Percentiles rank a stretch among this genome's conserved stretches.
Evolutionary conservation across 768 basidiomycete species (phyloP).

Genomic region (Phaeotremella skinneri): DNA sequence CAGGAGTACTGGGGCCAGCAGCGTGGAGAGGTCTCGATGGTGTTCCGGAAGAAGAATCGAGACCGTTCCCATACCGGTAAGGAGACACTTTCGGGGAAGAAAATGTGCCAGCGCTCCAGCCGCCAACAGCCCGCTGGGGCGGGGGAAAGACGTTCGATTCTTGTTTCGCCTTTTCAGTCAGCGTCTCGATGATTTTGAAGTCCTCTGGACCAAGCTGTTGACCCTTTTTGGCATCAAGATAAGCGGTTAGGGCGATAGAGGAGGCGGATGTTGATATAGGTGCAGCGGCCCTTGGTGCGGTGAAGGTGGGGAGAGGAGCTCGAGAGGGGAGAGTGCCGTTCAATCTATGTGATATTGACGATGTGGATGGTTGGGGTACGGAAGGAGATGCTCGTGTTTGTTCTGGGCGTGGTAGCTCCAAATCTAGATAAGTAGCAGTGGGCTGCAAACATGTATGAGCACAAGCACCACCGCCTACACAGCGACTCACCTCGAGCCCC

Average conservation of each 20-base stretch:
- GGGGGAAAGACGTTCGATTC: conserved; percentile 20
- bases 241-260: conserved; percentile 30
- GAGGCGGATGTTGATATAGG: conserved; percentile 21
- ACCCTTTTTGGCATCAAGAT: conserved; percentile 36
- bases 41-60: not conserved
- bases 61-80: not conserved
- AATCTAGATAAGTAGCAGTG: not conserved
- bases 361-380: conserved; percentile 7
- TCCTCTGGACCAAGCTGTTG: conserved; percentile 32
- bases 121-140: conserved; percentile 6
- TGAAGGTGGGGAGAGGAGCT: conserved; percentile 13
- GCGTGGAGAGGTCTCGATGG: not conserved
- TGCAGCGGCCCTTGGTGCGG: not conserved
- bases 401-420: not conserved
- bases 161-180: conserved; percentile 31
- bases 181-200: conserved; percentile 28
- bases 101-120: conserved; percentile 34
- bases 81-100: conserved; percentile 1
- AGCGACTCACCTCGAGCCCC: conserved; percentile 22
- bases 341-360: not conserved
- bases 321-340: conserved; percentile 5
- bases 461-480: not conserved
- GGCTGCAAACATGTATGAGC: not conserved
- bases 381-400: not conserved
- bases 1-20: conserved; percentile 9